Base-by-base conservation (phyloP, 768 basidiomycete species). In the Leccinellum luteum region DNA sequence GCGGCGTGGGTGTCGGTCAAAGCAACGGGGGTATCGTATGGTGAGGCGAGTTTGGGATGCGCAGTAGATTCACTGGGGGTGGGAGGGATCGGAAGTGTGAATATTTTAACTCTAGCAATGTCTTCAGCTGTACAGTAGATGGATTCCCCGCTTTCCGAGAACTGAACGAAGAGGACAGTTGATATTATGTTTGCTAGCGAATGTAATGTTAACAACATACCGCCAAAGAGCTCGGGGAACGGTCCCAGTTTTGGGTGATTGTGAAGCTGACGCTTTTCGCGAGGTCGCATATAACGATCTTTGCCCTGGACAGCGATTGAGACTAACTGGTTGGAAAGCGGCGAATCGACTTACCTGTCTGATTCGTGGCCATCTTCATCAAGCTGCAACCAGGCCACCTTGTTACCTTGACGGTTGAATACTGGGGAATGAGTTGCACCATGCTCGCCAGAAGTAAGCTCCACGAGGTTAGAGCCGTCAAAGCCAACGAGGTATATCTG, bases 311-410 rank as follows among this genome's bases (percentile, higher is more conserved):
- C 55, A 25, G 21, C 17, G 12, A 12, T 23, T 62, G 31, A 61
- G 54, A 47, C 10, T 13, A 13, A 38, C 12, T 28, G 19, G 14
- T 14, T 23, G 25, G 1, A 27, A 13, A 25, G 5, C 3, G 8
- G 28, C 2, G 41, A 56, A 30, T 25, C 48, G 41, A 55, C 69
- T 44, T 58, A 85, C 86, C 89, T 83, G 73, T 96, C 95, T 52
- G 88, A 80, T 73, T 98, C 95, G 63, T 94, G 89, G 2, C 95
- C 94, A 64, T 98, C 93, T 67, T 89, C 70, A 52, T 87, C 85
- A 60, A 94, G 81, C 70, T 98, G 90, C 38, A 92, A 74, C 95
- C 95, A 98, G 1, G 90, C 93, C 2, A 84, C 85, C 70, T 88
- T 88, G 50, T 80, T 79, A 0, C 88, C 90, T 48, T 83, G 74